phyloP scores from a whole-genome alignment of 495 filamentous ascomycete species.

The Podospora pseudoanserina region DNA sequence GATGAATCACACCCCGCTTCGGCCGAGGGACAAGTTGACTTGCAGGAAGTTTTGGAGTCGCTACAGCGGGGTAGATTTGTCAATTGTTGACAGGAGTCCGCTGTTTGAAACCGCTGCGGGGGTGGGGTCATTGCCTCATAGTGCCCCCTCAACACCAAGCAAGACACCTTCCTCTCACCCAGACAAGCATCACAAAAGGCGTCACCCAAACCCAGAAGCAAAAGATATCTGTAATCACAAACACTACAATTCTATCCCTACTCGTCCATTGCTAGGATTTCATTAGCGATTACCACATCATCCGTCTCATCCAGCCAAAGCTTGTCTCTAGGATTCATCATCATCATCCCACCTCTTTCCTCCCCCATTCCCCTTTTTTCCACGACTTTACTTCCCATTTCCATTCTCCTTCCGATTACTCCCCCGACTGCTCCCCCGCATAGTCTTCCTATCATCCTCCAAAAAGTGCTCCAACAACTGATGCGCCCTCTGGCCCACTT shows the following conservation, averaged over 20 bases:
- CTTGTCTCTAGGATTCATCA: neutral
- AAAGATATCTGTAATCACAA: neutral
- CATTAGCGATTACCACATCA: neutral
- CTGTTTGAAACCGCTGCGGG: neutral
- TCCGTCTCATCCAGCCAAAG: neutral
- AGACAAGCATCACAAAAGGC: neutral
- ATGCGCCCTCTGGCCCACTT: conserved; percentile 17
- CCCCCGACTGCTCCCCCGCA: conserved; percentile 5
- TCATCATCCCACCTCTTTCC: neutral
- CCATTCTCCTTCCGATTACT: conserved; percentile 8
- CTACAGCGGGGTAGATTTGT: conserved; percentile 4
- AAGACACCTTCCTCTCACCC: neutral
- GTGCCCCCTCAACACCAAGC: neutral
- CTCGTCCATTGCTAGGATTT: neutral
- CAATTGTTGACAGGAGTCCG: conserved; percentile 3
- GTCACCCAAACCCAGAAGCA: neutral
- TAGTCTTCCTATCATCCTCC: conserved; percentile 17
- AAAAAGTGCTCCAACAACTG: conserved; percentile 26
- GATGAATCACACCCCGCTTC: neutral
- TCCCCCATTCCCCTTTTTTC: neutral
- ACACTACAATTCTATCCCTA: neutral
- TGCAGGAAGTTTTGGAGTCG: neutral
- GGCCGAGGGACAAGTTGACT: neutral
- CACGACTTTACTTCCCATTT: neutral
- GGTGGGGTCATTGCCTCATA: neutral